These are phyloP conservation scores for Phaeotremella fagi DNA, from an alignment of 768 basidiomycete species.

Conservation along the genomic window DNA sequence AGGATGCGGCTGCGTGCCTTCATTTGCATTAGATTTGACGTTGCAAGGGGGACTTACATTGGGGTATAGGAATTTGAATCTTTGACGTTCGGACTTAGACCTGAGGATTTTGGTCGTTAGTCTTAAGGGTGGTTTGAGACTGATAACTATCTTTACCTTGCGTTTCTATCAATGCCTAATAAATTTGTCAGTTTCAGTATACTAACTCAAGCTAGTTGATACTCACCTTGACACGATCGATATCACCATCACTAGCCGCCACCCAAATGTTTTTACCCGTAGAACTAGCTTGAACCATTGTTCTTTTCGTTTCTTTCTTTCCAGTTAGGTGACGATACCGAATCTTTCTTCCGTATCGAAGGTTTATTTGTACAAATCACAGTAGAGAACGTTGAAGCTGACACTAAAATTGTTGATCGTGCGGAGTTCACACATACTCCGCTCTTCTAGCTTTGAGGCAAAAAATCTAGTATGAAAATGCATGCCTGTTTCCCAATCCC, in stretches of 20 bases:
- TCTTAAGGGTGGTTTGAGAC: constrained; percentile 1
- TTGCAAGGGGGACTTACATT: constrained; percentile 29
- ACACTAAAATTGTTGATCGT: no score
- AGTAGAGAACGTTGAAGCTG: no score
- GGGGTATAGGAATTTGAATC: constrained; percentile 47
- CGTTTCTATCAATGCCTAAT: background rate
- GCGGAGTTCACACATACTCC: no score
- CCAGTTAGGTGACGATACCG: no score
- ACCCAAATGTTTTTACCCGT: constrained; percentile 73
- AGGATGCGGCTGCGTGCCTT: constrained; percentile 92
- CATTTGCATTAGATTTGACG: constrained; percentile 39
- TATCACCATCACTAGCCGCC: constrained; percentile 84
- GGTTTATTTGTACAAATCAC: no score
- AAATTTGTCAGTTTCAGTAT: background rate
- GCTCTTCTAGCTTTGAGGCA: no score
- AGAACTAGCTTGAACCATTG: constrained; percentile 31
- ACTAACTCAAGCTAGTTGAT: background rate
- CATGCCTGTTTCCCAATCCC: no score
- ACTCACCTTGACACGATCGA: constrained; percentile 66
- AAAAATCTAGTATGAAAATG: no score
- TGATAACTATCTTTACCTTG: background rate
- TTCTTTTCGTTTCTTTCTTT: no score
- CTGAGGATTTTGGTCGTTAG: constrained; percentile 35
- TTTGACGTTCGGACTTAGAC: constrained; percentile 35
- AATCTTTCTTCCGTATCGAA: no score